Evolutionary conservation across 169 alveolate species (phyloP).

Genomic region (Plasmodium gaboni): DNA sequence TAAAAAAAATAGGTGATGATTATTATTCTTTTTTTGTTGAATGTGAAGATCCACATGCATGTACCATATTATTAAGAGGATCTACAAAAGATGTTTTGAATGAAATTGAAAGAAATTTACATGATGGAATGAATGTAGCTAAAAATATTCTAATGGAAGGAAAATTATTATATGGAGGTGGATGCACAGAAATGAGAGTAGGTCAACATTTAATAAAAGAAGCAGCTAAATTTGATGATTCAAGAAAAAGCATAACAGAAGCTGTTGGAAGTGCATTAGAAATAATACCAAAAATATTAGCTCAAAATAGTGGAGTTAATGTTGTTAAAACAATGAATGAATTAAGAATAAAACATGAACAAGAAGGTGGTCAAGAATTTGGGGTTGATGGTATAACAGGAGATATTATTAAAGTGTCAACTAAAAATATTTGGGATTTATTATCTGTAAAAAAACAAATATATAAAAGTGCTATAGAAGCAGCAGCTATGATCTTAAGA

Average conservation of each 20-base stretch:
- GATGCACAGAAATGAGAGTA: slow-evolving; percentile 99
- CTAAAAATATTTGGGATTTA: slow-evolving; percentile 94
- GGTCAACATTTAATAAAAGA: slow-evolving; percentile 92
- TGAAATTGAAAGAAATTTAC: slow-evolving; percentile 97
- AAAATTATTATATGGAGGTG: slow-evolving; percentile 99
- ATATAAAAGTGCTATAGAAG: slow-evolving; percentile 96
- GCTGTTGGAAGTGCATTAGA: slow-evolving; percentile 98
- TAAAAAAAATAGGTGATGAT: slow-evolving; percentile 94
- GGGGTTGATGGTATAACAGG: slow-evolving; percentile 98
- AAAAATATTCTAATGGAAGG: slow-evolving; percentile 97
- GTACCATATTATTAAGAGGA: slow-evolving; percentile 98
- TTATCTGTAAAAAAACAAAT: slow-evolving; percentile 96
- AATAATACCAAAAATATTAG: slow-evolving; percentile 98
- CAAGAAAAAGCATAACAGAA: slow-evolving; percentile 91
- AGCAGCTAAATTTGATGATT: slow-evolving; percentile 78
- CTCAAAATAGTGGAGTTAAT: slow-evolving; percentile 98
- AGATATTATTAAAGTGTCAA: slow-evolving; percentile 90
- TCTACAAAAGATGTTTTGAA: slow-evolving; percentile 99
- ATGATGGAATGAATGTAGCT: slow-evolving; percentile 98
- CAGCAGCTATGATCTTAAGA: slow-evolving; percentile 95
- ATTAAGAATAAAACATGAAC: slow-evolving; percentile 91
- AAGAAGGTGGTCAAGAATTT: slow-evolving; percentile 80
- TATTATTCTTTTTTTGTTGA: slow-evolving; percentile 89
- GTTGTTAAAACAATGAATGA: slow-evolving; percentile 94
- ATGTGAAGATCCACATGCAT: slow-evolving; percentile 96